Evolutionary conservation across 1,284 basidiomycete species (phyloP).

Genomic region (Cryptococcus amylolentus): DNA sequence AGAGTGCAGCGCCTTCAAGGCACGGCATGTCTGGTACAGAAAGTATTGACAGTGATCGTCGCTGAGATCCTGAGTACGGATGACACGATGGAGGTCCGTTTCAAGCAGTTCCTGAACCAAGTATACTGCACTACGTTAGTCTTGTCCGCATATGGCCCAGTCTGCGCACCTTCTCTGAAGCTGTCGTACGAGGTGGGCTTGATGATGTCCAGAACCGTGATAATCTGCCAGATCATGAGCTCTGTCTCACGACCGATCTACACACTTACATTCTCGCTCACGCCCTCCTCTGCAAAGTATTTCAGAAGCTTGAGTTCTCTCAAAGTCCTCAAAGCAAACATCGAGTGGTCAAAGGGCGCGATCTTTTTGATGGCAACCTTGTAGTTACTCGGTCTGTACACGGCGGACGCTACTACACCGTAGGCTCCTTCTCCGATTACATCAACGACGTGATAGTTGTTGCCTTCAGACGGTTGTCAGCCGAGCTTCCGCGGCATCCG

Average conservation of each 20-base stretch:
- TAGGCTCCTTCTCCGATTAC: constrained; percentile 85
- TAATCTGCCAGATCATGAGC: constrained; percentile 60
- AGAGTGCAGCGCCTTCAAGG: constrained; percentile 85
- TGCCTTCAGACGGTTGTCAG: constrained; percentile 29
- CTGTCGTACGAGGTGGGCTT: constrained; percentile 80
- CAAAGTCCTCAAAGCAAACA: constrained; percentile 82
- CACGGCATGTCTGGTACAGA: constrained; percentile 65
- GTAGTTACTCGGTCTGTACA: constrained; percentile 71
- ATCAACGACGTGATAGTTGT: constrained; percentile 80
- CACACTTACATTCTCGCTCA: constrained; percentile 80
- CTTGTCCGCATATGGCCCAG: constrained; percentile 8
- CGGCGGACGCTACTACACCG: constrained; percentile 74
- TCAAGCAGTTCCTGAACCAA: constrained; percentile 79
- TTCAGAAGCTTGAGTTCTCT: constrained; percentile 85
- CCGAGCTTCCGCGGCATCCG: background rate
- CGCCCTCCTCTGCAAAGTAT: constrained; percentile 82
- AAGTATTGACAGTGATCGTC: constrained; percentile 78
- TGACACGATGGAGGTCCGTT: constrained; percentile 68
- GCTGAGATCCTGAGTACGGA: constrained; percentile 73
- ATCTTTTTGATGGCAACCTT: constrained; percentile 91
- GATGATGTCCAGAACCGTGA: constrained; percentile 91
- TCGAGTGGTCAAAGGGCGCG: constrained; percentile 85
- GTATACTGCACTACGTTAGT: constrained; percentile 32
- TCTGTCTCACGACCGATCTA: background rate
- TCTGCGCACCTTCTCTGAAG: constrained; percentile 76